These are phyloP conservation scores for Beauveria sp. DNA, from an alignment of 2,329 filamentous ascomycete species.

Conservation along the genomic window DNA sequence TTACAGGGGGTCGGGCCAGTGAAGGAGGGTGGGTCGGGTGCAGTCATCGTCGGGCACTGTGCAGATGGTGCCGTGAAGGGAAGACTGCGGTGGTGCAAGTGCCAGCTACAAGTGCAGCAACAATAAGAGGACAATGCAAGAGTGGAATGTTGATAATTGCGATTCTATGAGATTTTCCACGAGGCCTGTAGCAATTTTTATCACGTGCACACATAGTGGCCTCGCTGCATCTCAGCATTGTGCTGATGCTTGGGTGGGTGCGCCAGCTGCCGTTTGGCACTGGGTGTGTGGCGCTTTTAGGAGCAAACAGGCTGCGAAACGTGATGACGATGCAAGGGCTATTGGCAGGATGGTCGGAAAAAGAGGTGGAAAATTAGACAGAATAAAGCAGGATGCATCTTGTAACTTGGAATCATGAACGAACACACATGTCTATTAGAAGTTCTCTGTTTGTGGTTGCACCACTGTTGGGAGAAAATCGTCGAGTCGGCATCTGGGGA, in stretches of 20 bases:
- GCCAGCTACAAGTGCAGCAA: background rate
- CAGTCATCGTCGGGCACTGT: background rate
- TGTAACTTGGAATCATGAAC: background rate
- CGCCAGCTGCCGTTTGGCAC: background rate
- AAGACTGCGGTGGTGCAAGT: background rate
- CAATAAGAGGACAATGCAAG: background rate
- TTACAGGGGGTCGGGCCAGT: background rate
- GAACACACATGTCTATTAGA: background rate
- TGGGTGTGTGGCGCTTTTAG: slow-evolving; percentile 8
- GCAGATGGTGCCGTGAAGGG: background rate
- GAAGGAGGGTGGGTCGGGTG: background rate
- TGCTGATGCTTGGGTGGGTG: too few species aligned
- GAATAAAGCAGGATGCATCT: background rate
- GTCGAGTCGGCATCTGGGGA: background rate
- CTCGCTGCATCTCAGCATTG: background rate
- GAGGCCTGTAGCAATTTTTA: background rate
- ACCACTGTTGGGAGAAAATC: background rate
- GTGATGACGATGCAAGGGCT: background rate
- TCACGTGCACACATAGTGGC: background rate
- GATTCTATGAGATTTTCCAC: background rate
- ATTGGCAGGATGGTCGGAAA: background rate
- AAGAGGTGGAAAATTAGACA: background rate
- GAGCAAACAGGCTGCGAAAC: slow-evolving; percentile 1
- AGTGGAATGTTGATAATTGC: background rate
- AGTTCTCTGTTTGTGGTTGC: background rate